phyloP scores from a whole-genome alignment of 2,329 filamentous ascomycete genomes.

The Hypoxylon sp. region DNA sequence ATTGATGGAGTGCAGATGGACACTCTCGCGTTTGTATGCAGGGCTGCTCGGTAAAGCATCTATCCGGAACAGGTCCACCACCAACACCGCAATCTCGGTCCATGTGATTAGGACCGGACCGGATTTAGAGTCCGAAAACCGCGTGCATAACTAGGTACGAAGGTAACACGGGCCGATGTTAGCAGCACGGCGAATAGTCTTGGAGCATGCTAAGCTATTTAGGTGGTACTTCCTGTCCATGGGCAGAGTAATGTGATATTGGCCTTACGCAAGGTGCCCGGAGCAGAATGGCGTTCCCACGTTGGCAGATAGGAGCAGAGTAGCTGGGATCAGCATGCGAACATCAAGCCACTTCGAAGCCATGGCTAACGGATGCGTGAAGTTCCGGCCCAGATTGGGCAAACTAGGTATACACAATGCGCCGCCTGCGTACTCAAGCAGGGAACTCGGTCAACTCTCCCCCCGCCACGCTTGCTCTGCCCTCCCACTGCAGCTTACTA shows the following conservation, averaged over 20 bases:
- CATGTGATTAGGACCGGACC: too few relatives aligned
- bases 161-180: too few relatives aligned
- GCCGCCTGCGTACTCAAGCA: conserved; percentile 2
- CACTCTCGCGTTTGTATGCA: conserved; percentile 1
- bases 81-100: neutral
- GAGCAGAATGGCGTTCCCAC: neutral
- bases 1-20: neutral
- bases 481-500: conserved; percentile 55
- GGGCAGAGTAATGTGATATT: too few relatives aligned
- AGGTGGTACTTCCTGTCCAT: too few relatives aligned
- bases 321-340: neutral
- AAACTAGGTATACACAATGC: neutral
- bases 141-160: too few relatives aligned
- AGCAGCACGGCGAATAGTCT: too few relatives aligned
- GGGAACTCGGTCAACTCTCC: conserved; percentile 41
- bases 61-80: conserved; percentile 18
- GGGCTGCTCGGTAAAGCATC: conserved; percentile 21
- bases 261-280: too few relatives aligned
- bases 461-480: conserved; percentile 49
- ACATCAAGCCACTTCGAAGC: neutral
- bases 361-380: neutral
- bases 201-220: too few relatives aligned
- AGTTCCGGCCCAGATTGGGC: neutral
- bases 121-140: too few relatives aligned
- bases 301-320: neutral